phyloP scores from a whole-genome alignment of 75 land plant species.

The Pinus taeda region DNA sequence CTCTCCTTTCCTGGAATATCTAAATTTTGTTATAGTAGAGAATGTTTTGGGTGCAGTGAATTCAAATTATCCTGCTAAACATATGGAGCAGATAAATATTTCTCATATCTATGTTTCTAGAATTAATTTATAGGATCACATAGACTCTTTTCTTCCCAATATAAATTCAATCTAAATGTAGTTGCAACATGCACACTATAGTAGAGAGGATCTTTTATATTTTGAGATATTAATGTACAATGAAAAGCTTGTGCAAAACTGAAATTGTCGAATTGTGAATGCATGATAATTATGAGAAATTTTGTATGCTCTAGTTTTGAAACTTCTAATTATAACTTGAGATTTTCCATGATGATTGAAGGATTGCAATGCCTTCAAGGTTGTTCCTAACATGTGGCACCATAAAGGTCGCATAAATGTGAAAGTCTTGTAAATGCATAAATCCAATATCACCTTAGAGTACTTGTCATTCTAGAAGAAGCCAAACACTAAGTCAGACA shows the following conservation, averaged over 20 bases:
- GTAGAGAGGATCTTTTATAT: no score
- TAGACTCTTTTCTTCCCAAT: no score
- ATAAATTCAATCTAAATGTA: no score
- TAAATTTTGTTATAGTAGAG: no score
- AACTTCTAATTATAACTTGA: neutral
- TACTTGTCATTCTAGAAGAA: neutral
- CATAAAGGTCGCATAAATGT: neutral
- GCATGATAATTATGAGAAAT: neutral
- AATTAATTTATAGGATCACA: no score
- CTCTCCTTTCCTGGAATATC: no score
- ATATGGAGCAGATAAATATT: no score
- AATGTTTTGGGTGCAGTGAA: no score
- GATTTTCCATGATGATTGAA: neutral
- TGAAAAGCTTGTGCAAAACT: neutral
- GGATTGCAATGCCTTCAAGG: neutral
- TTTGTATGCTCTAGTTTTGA: neutral
- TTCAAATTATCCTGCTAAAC: no score
- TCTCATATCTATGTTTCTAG: no score
- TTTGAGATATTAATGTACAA: neutral
- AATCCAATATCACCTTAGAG: neutral
- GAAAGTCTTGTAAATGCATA: neutral
- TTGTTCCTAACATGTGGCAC: neutral
- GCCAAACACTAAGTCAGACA: neutral
- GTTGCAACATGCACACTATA: no score
- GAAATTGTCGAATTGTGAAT: neutral